A percentile compares a stretch with the other conserved stretches of the same genome.
Conservation (phyloP, 805 yeast genomes). For the Candida tammaniensis region DNA sequence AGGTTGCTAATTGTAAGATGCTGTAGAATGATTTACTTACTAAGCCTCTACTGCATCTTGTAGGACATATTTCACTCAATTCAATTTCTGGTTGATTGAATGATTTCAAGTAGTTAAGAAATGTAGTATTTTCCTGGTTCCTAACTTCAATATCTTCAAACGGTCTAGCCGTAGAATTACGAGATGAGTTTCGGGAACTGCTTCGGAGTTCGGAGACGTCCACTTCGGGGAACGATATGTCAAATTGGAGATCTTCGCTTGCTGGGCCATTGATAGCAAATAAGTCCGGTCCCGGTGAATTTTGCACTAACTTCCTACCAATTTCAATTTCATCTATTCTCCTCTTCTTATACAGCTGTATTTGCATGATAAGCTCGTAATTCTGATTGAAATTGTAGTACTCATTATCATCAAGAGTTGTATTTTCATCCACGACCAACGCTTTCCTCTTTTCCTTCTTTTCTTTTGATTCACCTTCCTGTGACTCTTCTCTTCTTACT, state of each 20-base stretch:
- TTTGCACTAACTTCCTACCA: conserved; percentile 7
- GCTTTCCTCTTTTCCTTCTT: conserved; percentile 2
- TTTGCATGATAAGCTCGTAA: conserved; percentile 2
- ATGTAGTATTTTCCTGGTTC: conserved; percentile 2
- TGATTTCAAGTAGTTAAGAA: conserved; percentile 4
- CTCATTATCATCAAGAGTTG: not conserved
- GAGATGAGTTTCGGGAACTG: conserved; percentile 5
- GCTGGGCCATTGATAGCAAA: not conserved
- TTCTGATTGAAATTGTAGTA: not conserved
- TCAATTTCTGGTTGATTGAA: conserved; percentile 1
- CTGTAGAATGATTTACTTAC: conserved; percentile 29
- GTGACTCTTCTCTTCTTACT: not conserved
- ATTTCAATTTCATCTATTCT: conserved; percentile 5
- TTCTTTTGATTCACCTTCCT: not conserved
- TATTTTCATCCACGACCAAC: conserved; percentile 4
- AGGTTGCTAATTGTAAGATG: conserved; percentile 23
- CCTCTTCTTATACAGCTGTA: not conserved
- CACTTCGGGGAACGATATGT: conserved; percentile 21
- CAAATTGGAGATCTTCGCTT: conserved; percentile 10
- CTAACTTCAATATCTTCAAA: not conserved
- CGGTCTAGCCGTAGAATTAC: conserved; percentile 1
- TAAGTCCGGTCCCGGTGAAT: not conserved
- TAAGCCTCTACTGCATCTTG: conserved; percentile 14
- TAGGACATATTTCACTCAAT: conserved; percentile 11
- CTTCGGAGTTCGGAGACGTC: conserved; percentile 10